A percentile compares a stretch with the other conserved stretches of the same genome.
Evolutionary conservation across 441 rosid species (phyloP).

Genomic region (Pelargonium myrrhifolium): DNA sequence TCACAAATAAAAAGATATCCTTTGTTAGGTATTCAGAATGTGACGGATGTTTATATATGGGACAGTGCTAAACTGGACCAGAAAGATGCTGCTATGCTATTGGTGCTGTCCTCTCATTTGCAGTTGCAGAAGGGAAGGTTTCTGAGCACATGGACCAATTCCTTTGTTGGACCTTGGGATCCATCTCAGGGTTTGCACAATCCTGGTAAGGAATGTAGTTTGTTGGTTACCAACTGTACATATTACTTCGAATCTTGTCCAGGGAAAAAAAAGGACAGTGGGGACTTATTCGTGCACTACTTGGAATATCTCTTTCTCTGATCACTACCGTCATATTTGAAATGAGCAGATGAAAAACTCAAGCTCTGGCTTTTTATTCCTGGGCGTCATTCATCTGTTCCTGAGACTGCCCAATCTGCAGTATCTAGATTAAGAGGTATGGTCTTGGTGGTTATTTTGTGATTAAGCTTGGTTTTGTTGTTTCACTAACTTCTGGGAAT

Average conservation of each 20-base stretch:
- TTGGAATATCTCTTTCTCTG: neutral
- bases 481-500: neutral
- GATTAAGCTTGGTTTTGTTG: conserved; percentile 5
- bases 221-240: neutral
- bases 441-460: neutral
- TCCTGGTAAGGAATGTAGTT: conserved; percentile 57
- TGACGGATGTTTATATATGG: conserved; percentile 10
- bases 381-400: conserved; percentile 64
- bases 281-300: neutral
- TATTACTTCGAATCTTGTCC: neutral
- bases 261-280: neutral
- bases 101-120: conserved; percentile 87
- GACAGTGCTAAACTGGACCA: conserved; percentile 66
- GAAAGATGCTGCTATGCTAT: conserved; percentile 75
- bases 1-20: conserved; percentile 1
- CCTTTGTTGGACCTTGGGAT: conserved; percentile 99
- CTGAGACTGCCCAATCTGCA: conserved; percentile 77
- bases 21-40: neutral
- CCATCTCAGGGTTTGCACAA: conserved; percentile 98
- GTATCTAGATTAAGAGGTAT: conserved; percentile 85
- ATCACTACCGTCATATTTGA: neutral
- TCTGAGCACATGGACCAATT: conserved; percentile 94
- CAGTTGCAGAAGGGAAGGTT: conserved; percentile 84
- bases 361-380: conserved; percentile 99
- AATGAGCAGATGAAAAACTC: conserved; percentile 75